Percentiles rank a stretch among this genome's conserved stretches.
phyloP scores from a whole-genome alignment of 768 basidiomycete genomes.

The Leccinum barrowsii region DNA sequence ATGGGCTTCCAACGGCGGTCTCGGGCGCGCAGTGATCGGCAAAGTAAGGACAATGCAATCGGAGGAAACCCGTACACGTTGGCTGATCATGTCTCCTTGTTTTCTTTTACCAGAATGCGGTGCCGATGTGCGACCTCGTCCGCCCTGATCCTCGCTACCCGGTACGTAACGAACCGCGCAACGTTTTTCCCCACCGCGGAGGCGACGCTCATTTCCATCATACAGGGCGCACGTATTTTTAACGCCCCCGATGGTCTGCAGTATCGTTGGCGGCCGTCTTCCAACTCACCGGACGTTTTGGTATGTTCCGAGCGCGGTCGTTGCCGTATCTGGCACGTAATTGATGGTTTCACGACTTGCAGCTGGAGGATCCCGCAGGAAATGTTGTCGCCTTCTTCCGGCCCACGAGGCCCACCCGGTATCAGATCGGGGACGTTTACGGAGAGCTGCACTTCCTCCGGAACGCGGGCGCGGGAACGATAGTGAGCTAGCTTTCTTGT shows the following conservation, averaged over 20 bases:
- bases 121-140: constrained; percentile 82
- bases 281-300: constrained; percentile 53
- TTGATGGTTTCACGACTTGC: constrained; percentile 12
- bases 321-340: background rate
- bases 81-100: constrained; percentile 20
- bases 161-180: constrained; percentile 39
- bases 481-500: constrained; percentile 46
- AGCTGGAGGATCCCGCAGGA: constrained; percentile 73
- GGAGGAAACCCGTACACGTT: constrained; percentile 13
- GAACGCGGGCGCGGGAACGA: constrained; percentile 74
- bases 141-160: constrained; percentile 60
- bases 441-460: constrained; percentile 84
- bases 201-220: constrained; percentile 16
- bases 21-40: constrained; percentile 82
- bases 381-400: constrained; percentile 78
- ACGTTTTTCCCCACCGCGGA: constrained; percentile 1
- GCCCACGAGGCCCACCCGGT: constrained; percentile 71
- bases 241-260: constrained; percentile 78
- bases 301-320: constrained; percentile 38
- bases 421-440: constrained; percentile 83
- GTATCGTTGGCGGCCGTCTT: constrained; percentile 78
- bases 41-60: constrained; percentile 49
- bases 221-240: constrained; percentile 63
- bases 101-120: constrained; percentile 50
- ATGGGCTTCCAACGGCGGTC: constrained; percentile 79